Base-by-base conservation (phyloP, 371 early-diverging fungal genomes). In the Mycotypha africana region DNA sequence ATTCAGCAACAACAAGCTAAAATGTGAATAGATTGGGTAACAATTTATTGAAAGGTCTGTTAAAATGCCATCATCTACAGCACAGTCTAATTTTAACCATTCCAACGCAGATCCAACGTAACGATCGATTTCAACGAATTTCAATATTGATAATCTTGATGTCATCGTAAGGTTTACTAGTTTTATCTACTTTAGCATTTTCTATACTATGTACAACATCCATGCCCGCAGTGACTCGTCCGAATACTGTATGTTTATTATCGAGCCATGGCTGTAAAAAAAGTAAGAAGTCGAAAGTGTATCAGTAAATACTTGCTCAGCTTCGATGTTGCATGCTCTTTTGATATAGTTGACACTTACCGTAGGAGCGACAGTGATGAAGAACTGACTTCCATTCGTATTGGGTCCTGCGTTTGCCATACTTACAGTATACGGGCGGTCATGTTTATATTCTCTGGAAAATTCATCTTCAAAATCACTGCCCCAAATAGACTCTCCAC, bases 321-420 rank as follows among this genome's bases (percentile, higher is more conserved):
- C n/a, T n/a, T n/a, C n/a, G n/a, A n/a, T n/a, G n/a, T n/a, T n/a
- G n/a, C n/a, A n/a, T n/a, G n/a, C n/a, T n/a, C n/a, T n/a, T n/a
- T n/a, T n/a, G n/a, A 12, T 17, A 16, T 14, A 26, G 19, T 12
- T 9, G 4, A 25, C 15, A 71, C 76, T 70, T 80, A 88, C 88
- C 30, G 89, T 85, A 15, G 83, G 84, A 2, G 72, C 91, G n/a
- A 88, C 86, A 0, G 99, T 98, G 53, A 99, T 97, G 57, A 98
- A 99, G 67, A 99, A 99, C 69, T 99, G 99, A 38, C 86, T 85
- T 2, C 86, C 93, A 61, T 94, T 96, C 7, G 95, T 91, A 28
- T 85, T 81, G 4, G 93, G 89, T 4, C 99, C 99, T 0, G 88
- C 84, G 66, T 98, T 99, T 7, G 99, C 99, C 99, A 99, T 99